A percentile compares a stretch with the other conserved stretches of the same genome.
phyloP scores from a whole-genome alignment of 2,329 filamentous ascomycete species.

The Hypomyces rosellus region DNA sequence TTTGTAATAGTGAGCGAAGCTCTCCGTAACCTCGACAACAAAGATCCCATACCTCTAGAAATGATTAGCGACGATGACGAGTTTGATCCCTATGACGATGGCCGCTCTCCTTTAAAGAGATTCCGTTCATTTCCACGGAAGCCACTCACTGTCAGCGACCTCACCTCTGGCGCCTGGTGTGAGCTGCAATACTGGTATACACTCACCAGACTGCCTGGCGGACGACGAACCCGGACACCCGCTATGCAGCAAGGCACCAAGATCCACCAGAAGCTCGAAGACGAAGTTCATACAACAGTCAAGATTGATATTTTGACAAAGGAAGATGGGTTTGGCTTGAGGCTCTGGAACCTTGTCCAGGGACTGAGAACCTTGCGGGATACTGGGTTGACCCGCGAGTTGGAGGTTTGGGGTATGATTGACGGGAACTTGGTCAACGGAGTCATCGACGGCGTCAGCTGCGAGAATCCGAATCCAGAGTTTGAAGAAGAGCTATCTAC shows the following conservation, averaged over 20 bases:
- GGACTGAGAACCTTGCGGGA: slow-evolving; percentile 68
- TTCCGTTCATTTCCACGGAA: slow-evolving; percentile 74
- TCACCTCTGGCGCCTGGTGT: slow-evolving; percentile 89
- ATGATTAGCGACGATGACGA: slow-evolving; percentile 12
- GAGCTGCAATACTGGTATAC: slow-evolving; percentile 91
- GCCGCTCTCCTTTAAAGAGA: slow-evolving; percentile 59
- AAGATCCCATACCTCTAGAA: slow-evolving; percentile 12
- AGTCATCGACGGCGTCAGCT: slow-evolving; percentile 80
- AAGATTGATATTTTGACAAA: slow-evolving; percentile 63
- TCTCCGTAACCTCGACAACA: slow-evolving; percentile 22
- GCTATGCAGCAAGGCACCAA: slow-evolving; percentile 80
- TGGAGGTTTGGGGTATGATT: slow-evolving; percentile 79
- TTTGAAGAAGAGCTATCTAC: slow-evolving; percentile 54
- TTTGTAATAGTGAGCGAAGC: slow-evolving; percentile 43
- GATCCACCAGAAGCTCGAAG: slow-evolving; percentile 78
- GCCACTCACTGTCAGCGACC: slow-evolving; percentile 78
- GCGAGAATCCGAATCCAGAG: slow-evolving; percentile 65
- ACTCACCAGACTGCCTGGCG: slow-evolving; percentile 63
- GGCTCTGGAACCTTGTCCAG: slow-evolving; percentile 87
- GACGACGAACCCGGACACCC: slow-evolving; percentile 65
- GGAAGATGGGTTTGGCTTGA: slow-evolving; percentile 76
- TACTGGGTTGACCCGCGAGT: slow-evolving; percentile 65
- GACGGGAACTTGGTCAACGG: slow-evolving; percentile 82
- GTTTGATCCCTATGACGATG: slow-evolving; percentile 23
- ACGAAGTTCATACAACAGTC: slow-evolving; percentile 75